phyloP scores from a whole-genome alignment of 139 green algal genomes.

The Chlorella sp. region DNA sequence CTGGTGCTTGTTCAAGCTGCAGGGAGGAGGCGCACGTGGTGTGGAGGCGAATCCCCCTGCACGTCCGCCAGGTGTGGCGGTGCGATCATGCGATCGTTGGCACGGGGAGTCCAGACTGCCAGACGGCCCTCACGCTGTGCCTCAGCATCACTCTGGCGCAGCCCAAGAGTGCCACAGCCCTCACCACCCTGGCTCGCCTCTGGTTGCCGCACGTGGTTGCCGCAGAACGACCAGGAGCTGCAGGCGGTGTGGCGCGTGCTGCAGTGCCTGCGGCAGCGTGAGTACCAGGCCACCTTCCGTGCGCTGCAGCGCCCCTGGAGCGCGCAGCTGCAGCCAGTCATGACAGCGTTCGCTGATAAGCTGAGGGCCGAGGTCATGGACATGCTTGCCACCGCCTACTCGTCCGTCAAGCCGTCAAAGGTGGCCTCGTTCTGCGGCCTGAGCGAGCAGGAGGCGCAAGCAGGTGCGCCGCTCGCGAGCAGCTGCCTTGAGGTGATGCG shows the following conservation, averaged over 20 bases:
- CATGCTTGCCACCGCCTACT: constrained; percentile 32
- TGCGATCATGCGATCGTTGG: not conserved
- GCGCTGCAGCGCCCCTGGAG: constrained; percentile 40
- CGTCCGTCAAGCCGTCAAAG: constrained; percentile 19
- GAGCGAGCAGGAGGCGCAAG: constrained; percentile 24
- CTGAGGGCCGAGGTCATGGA: constrained; percentile 20
- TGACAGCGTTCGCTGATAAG: constrained; percentile 30
- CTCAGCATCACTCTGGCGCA: no score
- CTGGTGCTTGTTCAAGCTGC: constrained; percentile 4
- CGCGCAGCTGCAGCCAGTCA: constrained; percentile 24
- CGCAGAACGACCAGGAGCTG: constrained; percentile 38
- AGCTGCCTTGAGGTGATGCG: no score
- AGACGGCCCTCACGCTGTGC: not conserved
- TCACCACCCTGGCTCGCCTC: not conserved
- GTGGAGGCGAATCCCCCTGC: constrained; percentile 39
- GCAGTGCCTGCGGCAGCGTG: constrained; percentile 35
- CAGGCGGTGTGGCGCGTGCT: constrained; percentile 36
- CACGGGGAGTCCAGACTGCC: not conserved
- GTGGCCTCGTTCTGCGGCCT: constrained; percentile 31
- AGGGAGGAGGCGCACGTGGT: constrained; percentile 38
- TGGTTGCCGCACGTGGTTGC: not conserved
- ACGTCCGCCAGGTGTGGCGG: constrained; percentile 16
- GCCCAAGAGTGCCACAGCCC: not conserved
- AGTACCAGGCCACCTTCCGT: constrained; percentile 39
- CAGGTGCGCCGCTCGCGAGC: constrained; percentile 9